Base-by-base conservation (phyloP, 495 filamentous ascomycete species). In the Cercophora sp. region DNA sequence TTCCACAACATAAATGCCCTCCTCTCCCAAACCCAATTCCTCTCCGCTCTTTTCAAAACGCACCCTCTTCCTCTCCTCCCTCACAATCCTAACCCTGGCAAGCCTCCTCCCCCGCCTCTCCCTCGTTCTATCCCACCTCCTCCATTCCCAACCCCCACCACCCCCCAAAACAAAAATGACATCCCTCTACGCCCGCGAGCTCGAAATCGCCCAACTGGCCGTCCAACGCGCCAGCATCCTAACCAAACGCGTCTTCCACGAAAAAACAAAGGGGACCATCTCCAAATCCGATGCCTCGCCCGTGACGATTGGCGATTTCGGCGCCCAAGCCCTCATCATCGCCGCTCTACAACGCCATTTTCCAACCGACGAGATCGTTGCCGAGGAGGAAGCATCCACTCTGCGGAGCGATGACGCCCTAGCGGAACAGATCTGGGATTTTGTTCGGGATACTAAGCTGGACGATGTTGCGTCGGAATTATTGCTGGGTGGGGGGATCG, bases 251-350 rank as follows among this genome's bases (percentile, higher is more conserved):
- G 91, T 97, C 69, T 97, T 94, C 80, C 83, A 88, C 72, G 85
- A 89, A 51, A 88, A 86, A 65, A 84, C 89, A 58, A 97, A 97
- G 73, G 91, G 91, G 52, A 96, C 93, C 48, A 77, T 94, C 27
- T 88, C 85, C 60, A 99, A 97, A 76, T 85, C 87, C 67, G 94
- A 98, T 74, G 85, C 84, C 57, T 97, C 94, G 20, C 93, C 94
- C 54, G 93, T 98, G 57, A 98, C 93, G 25, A 91, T 97, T 57
- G 93, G 91, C 65, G 93, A 98, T 73, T 96, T 95, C 64, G 94
- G 94, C 59, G 93, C 94, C 48, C 93, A 98, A 73, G 94, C 94
- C 31, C 79, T 97, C 55, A 94, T 97, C 64, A 96, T 97, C 60
- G 79, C 83, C 51, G 91, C 93, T 41, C 83, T 98, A 53, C 82